Evolutionary conservation across 2,329 filamentous ascomycete genomes (phyloP), one percentile per base, ranked within the genome.

Genomic region (Trichoderma hamatum): DNA sequence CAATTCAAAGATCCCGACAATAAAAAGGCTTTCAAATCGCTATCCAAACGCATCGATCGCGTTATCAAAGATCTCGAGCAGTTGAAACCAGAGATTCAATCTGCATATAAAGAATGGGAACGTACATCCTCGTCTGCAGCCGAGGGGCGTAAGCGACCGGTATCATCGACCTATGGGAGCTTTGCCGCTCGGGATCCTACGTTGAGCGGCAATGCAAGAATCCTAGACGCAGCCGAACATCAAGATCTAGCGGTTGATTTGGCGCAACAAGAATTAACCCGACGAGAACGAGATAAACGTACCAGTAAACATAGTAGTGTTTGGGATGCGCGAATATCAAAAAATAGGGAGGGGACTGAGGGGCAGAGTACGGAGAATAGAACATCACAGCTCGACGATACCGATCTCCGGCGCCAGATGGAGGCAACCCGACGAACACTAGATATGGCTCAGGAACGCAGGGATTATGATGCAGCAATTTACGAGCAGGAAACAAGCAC

Each of bases 51-150:
- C 6, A 80, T 89, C 24, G 76, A 86, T 52, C 80, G 82, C 13
- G 90, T 93, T 21, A 79, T 97, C 16, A 83, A 85, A 70, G 88
- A 90, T 71, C 84, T 99, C 34, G 94, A 97, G 78, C 81, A 84
- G 10, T 84, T 97, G 68, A 96, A 94, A 75, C 93, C 93, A 0
- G 86, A 90, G 21, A 91, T 99, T 66, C 88, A 91, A 56, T 85
- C 85, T 71, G 86, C 90, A 16, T 89, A 92, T 76, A 84, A 90
- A n/a, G 84, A 86, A 67, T 95, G 92, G 86, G 78, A 84, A 69
- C 85, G 87, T 68, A 82, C 85, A 82, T 81, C 84, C 55, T 60
- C 60, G 28, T 21, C 66, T 24, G 67, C 69, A n/a, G 26, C 16
- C 21, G 61, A 61, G 2, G 43, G 28, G 7, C 30, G 39, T 21